A percentile compares a stretch with the other conserved stretches of the same genome.
These are phyloP conservation scores for Fusarium sp. DNA, from an alignment of 2,329 filamentous ascomycete genomes.

Conservation along the genomic window DNA sequence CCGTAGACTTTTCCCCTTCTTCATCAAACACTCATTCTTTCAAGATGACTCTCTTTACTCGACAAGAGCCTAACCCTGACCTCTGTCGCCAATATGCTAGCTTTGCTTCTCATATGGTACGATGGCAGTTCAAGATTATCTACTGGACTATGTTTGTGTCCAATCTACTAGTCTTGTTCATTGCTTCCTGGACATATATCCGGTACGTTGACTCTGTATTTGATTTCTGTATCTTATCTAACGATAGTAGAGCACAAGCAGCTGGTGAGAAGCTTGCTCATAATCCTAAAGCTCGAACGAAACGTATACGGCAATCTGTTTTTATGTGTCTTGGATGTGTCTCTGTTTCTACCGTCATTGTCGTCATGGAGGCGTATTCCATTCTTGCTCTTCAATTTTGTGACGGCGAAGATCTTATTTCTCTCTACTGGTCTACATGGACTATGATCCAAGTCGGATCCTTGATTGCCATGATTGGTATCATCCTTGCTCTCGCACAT, in stretches of 20 bases:
- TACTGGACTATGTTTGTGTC: constrained; percentile 61
- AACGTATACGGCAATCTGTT: constrained; percentile 57
- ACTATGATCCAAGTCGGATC: constrained; percentile 70
- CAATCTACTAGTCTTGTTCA: constrained; percentile 59
- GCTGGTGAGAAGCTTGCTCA: constrained; percentile 54
- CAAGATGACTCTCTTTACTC: constrained; percentile 38
- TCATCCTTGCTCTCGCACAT: constrained; percentile 65
- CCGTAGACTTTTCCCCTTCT: not conserved
- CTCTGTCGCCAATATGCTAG: constrained; percentile 57
- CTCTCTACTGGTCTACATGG: constrained; percentile 71
- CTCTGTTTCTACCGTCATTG: constrained; percentile 56
- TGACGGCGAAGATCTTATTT: constrained; percentile 70
- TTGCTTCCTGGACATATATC: constrained; percentile 57
- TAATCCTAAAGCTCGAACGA: constrained; percentile 49
- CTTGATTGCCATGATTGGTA: constrained; percentile 68
- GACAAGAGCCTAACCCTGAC: constrained; percentile 36
- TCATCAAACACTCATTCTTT: not conserved
- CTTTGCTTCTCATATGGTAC: constrained; percentile 58
- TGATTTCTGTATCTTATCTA: constrained; percentile 4
- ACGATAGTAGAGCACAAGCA: constrained; percentile 49
- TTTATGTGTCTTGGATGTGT: constrained; percentile 59
- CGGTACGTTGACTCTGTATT: constrained; percentile 48
- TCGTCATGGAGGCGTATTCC: constrained; percentile 67
- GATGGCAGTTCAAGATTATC: constrained; percentile 58
- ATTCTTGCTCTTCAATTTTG: constrained; percentile 69